Evolutionary conservation across 2,329 filamentous ascomycete species (phyloP).

Genomic region (Botrytis byssoidea): DNA sequence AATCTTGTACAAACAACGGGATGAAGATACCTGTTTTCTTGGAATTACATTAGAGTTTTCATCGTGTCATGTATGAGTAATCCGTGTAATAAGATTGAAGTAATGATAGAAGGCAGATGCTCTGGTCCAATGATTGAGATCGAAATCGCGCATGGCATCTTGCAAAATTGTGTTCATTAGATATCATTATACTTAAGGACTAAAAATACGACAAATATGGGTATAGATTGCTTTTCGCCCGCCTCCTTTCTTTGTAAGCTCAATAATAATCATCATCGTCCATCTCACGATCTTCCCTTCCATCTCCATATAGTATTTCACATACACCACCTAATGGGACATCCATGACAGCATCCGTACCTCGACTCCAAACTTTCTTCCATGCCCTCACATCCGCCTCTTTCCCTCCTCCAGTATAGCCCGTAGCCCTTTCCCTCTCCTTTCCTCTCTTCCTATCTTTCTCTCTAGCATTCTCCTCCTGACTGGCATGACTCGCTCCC

Average conservation of each 20-base stretch:
- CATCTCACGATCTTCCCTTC: conserved; percentile 25
- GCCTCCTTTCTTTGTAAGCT: background rate
- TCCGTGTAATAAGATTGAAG: background rate
- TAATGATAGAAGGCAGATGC: background rate
- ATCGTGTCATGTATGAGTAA: background rate
- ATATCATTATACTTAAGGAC: background rate
- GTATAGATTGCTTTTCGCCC: background rate
- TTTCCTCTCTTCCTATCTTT: conserved; percentile 39
- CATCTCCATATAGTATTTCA: conserved; percentile 82
- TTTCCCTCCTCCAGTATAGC: conserved; percentile 38
- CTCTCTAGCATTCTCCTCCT: conserved; percentile 21
- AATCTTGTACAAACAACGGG: conserved; percentile 12
- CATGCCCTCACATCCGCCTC: conserved; percentile 53
- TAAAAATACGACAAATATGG: background rate
- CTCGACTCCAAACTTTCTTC: conserved; percentile 82
- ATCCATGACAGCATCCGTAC: conserved; percentile 97
- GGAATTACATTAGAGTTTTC: background rate
- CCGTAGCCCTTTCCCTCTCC: conserved; percentile 18
- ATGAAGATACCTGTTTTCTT: conserved; percentile 17
- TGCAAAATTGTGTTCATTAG: background rate
- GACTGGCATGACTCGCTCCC: conserved; percentile 42
- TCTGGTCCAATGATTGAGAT: background rate
- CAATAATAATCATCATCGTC: conserved; percentile 9
- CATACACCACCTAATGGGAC: conserved; percentile 92
- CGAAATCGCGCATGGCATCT: background rate